These are phyloP conservation scores for Diaporthe sp. DNA, from an alignment of 2,329 filamentous ascomycete species.

Conservation along the genomic window DNA sequence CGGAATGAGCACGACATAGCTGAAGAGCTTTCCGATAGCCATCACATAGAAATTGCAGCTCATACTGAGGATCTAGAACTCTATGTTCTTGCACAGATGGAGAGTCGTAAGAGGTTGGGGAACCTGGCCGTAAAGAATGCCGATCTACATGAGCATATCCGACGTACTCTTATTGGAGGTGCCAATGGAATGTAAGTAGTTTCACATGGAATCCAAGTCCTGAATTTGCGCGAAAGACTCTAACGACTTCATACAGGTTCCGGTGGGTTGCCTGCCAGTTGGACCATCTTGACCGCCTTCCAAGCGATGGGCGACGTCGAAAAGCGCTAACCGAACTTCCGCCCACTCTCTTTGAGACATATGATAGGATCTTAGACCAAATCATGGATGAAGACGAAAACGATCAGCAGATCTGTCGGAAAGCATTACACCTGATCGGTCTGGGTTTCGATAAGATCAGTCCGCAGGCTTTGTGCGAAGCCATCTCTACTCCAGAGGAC, in stretches of 20 bases:
- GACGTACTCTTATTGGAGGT: not conserved
- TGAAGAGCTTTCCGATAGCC: not conserved
- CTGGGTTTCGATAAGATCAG: not conserved
- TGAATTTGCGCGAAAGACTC: fast-evolving
- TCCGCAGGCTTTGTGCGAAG: not conserved
- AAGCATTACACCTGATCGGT: not conserved
- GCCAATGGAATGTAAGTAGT: not conserved
- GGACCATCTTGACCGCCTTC: not conserved
- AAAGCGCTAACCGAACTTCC: not conserved
- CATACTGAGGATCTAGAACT: not conserved
- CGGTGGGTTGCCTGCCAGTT: not conserved
- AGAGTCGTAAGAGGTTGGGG: not conserved
- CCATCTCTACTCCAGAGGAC: not conserved
- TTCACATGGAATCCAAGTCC: fast-evolving
- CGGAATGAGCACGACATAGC: not conserved
- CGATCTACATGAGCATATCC: not conserved
- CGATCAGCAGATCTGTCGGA: not conserved
- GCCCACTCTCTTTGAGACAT: not conserved
- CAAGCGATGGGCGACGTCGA: not conserved
- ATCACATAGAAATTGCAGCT: not conserved
- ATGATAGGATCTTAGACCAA: not conserved
- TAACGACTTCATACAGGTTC: not conserved
- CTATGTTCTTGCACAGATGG: not conserved
- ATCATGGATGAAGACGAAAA: not conserved
- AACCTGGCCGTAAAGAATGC: not conserved